Conservation (phyloP, 805 yeast genomes). For the Soucietia sequanensis region DNA sequence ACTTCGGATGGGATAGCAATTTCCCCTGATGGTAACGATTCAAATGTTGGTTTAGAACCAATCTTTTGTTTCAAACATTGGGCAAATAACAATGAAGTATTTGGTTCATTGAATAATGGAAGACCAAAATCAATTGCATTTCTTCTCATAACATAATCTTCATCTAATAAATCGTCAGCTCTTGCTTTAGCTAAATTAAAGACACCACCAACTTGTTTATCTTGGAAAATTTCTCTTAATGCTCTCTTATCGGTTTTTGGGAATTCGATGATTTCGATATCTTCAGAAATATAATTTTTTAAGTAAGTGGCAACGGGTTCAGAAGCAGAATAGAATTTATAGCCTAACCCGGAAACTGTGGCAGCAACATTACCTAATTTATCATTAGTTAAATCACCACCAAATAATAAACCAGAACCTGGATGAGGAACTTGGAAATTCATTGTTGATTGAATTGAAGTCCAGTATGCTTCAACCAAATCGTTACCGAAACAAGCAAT, state of each 20-base stretch:
- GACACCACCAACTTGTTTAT: constrained; percentile 80
- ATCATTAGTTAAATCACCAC: constrained; percentile 82
- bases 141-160: constrained; percentile 97
- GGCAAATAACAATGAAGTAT: constrained; percentile 86
- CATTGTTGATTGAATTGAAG: constrained; percentile 95
- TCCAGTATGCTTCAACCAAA: constrained; percentile 92
- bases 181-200: constrained; percentile 89
- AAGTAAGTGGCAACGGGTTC: constrained; percentile 71
- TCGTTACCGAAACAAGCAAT: constrained; percentile 94
- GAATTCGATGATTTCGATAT: constrained; percentile 73
- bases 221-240: constrained; percentile 89
- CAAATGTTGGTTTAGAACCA: constrained; percentile 51
- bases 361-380: constrained; percentile 73
- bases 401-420: constrained; percentile 84
- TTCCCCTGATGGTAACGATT: constrained; percentile 28
- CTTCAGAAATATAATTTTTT: constrained; percentile 42
- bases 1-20: constrained; percentile 81
- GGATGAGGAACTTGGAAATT: constrained; percentile 93
- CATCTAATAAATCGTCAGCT: constrained; percentile 80
- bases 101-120: constrained; percentile 95
- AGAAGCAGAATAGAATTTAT: constrained; percentile 77
- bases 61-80: constrained; percentile 73
- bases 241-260: constrained; percentile 93
- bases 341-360: constrained; percentile 70
- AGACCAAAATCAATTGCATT: constrained; percentile 98